Percentiles rank a stretch among this genome's conserved stretches.
Evolutionary conservation across 345 rosid genomes (phyloP).

Genomic region (Brassica carinata): DNA sequence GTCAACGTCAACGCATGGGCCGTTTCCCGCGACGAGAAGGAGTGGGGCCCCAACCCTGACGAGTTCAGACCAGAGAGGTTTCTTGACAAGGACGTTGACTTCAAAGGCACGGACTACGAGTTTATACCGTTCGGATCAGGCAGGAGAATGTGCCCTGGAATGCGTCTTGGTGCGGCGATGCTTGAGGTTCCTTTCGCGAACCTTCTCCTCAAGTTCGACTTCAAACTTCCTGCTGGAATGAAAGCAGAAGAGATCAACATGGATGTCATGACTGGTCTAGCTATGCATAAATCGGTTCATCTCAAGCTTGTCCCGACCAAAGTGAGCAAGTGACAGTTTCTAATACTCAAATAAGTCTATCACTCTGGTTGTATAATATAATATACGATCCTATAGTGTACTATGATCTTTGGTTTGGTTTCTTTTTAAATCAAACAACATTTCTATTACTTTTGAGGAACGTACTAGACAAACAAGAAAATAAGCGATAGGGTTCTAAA

Average conservation of each 20-base stretch:
- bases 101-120: constrained; percentile 46
- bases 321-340: constrained; percentile 8
- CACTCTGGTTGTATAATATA: background rate
- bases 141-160: constrained; percentile 45
- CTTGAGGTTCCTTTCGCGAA: constrained; percentile 43
- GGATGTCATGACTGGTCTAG: constrained; percentile 38
- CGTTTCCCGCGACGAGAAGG: constrained; percentile 38
- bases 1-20: constrained; percentile 44
- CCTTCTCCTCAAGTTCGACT: constrained; percentile 36
- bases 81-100: constrained; percentile 41
- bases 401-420: background rate
- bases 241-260: constrained; percentile 40
- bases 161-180: constrained; percentile 41
- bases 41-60: constrained; percentile 43
- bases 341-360: background rate
- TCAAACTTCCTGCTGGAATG: constrained; percentile 37
- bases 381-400: background rate
- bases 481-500: background rate
- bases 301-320: constrained; percentile 39
- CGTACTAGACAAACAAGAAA: background rate
- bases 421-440: background rate
- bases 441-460: background rate
- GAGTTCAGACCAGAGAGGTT: constrained; percentile 48
- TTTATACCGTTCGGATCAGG: constrained; percentile 48
- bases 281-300: constrained; percentile 43